Base-by-base conservation (phyloP, 768 basidiomycete species). In the Hypholoma fasciculare region DNA sequence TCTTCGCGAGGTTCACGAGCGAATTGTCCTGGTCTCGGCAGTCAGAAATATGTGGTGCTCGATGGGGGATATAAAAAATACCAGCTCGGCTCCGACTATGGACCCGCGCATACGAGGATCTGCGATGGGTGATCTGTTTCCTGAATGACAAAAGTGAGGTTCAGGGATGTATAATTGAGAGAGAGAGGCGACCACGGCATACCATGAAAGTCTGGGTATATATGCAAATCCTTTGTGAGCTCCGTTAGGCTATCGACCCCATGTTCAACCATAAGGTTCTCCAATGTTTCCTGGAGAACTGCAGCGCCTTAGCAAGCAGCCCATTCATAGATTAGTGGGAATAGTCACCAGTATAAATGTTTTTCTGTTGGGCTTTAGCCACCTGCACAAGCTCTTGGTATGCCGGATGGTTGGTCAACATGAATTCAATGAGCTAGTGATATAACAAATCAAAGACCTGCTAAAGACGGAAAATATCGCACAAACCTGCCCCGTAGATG, bases 151-250 rank as follows among this genome's bases (percentile, higher is more conserved):
- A 46, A 17, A 26, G 36, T 5, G 30, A 34, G 30, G 30, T 34
- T 9, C 2, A 34, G 30, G 9, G 9, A 34, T 34, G 9, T 34
- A 34, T 34, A 7, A 34, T 34, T 34, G 6, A 34, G 30, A 9
- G 30, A 34, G 30, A 34, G 7, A 30, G n/a, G n/a, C 30, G 30
- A 34, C 30, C 2, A 34, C 6, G 30, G 6, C 30, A 34, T 34
- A 90, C 94, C 95, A 71, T 95, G 93, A 59, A 97, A 82, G 70
- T 99, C 96, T 0, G 96, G 96, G 73, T 98, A 99, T 67, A 98
- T 82, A 68, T 98, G 94, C 54, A 96, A 72, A 72, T 95, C 89
- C 63, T 90, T 94, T 14, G 92, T 92, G 30, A 98, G 79, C 69
- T 96, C 94, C 0, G 93, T 92, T 62, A 89, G 76, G 43, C 84